Evolutionary conservation across 176 grass and related monocot species (phyloP), one percentile per base, ranked within the genome.

Genomic region (Guadua angustifolia): DNA sequence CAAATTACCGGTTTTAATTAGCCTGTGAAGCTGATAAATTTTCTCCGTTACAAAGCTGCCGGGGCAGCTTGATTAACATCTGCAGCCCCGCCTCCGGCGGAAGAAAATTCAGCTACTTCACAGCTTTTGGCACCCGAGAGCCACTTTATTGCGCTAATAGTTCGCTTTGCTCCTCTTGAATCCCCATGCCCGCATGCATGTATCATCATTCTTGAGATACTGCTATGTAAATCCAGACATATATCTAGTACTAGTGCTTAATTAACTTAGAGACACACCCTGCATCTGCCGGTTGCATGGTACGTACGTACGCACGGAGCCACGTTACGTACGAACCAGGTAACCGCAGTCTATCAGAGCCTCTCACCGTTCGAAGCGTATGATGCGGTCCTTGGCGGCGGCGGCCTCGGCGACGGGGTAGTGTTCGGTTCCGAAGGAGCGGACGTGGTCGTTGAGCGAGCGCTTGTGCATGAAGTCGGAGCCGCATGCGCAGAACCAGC

Each of bases 71-170:
- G 53, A 33, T 4, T 76, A 62, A 33, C 12, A 21, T 40, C 16
- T 78, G 68, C 60, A 83, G 17, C 62, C 57, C 84, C 55, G 25
- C 1, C 18, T 33, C 53, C 19, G 10, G 79, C 25, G 58, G 86
- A 92, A 97, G 88, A 97, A 97, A 94, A 94, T 97, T 97, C 89
- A 91, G 71, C 95, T 93, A 93, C 92, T 97, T 93, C 92, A 91
- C 86, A 88, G 71, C 82, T 74, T 89, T 36, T 55, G 72, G 83
- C 69, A 78, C 61, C 14, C 16, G 67, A 32, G 47, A 66, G 29
- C 51, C 74, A 38, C 26, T 43, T 86, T 90, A 86, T 86, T 83
- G 24, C 62, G 0, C 55, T 77, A 81, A 15, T 36, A 52, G 2
- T 51, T 25, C 36, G n/a, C 21, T 22, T 74, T 42, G 6, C 0